Evolutionary conservation across 805 yeast genomes (phyloP), one percentile per base, ranked within the genome.

Genomic region (Candida loeiensis): DNA sequence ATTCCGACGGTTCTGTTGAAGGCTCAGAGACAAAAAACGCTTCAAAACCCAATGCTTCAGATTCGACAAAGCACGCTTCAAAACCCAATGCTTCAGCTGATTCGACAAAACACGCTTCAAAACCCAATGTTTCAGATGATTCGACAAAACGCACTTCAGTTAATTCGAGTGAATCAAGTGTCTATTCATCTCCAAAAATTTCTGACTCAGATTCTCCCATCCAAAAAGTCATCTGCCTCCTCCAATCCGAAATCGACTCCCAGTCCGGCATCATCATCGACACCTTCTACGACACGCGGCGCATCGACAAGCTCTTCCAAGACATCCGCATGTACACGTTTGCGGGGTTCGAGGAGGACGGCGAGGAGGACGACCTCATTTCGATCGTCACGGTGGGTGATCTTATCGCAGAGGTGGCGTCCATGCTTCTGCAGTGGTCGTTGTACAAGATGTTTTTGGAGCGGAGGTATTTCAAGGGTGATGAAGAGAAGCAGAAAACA

Each of bases 191-290:
- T n/a, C n/a, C n/a, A n/a, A 9, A 21, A 21, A 25, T 5, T 25
- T 95, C 91, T 14, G 64, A 65, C 2, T 46, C 63, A 7, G 80
- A n/a, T n/a, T n/a, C n/a, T n/a, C n/a, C 81, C 12, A 80, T 90
- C 70, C 63, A 73, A 2, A 72, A 73, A 24, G 89, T 91, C 7
- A 72, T 90, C 49, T 77, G 75, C 14, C 76, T 77, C 36, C 82
- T 93, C 22, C 95, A 91, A 61, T 69, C 76, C 36, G 99, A 93
- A 55, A 82, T 93, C 21, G 99, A 93, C 55, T 71, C 90, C n/a
- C 99, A 93, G 55, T 82, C 91, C 18, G 95, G 95, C 1, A 68
- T 93, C 32, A 85, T 93, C 3, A 71, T 85, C 40, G 98, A 91
- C 58, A 85, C 93, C 0, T 87, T 86, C 53, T 76, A 81, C 65